Base-by-base conservation (phyloP, 139 green algal species). In the Edaphochlamys debaryana region DNA sequence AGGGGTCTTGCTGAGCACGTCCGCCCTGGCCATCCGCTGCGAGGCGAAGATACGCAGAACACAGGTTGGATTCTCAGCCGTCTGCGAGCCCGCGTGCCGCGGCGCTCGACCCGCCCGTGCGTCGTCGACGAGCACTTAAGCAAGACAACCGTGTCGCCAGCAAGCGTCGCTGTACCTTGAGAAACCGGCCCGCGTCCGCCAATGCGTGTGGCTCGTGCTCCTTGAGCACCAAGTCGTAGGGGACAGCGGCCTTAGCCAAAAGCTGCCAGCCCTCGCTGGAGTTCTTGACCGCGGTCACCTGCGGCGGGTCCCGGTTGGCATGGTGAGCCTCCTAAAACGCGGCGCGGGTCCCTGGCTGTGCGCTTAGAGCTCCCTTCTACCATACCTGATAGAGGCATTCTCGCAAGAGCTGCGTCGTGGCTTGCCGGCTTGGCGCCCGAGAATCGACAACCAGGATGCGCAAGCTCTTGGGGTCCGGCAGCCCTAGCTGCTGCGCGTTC, bases 191-290 rank as follows among this genome's bases (percentile, higher is more conserved):
- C 8, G 86, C 93, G 54, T 95, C 92, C 23, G 85, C 85, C 13
- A 29, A 48, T 0, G 91, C n/a, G n/a, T n/a, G 87, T 22, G 92
- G 93, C 15, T 94, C 91, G 62, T 96, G 93, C 45, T 94, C 91
- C 76, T 96, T 96, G 22, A 96, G 63, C 3, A 96, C 87, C 25
- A 94, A 41, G 82, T 96, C 92, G 36, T 94, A 90, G 34, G 41
- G 32, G 3, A 50, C 40, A 13, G 32, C 63, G 52, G 60, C 75
- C 5, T 71, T 37, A 22, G 85, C n/a, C 0, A 95, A 73, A 15
- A 91, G 70, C 64, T 91, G 77, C 17, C 94, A 60, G 0, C 85
- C 92, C 42, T 93, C 87, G 38, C 82, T 85, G 29, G 80, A 82
- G 8, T 82, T 90, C 38, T 88, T 82, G 0, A 91, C 87, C 0